Evolutionary conservation across 1,284 basidiomycete genomes (phyloP), one percentile per base, ranked within the genome.

Genomic region (Ceratobasidium sp.): DNA sequence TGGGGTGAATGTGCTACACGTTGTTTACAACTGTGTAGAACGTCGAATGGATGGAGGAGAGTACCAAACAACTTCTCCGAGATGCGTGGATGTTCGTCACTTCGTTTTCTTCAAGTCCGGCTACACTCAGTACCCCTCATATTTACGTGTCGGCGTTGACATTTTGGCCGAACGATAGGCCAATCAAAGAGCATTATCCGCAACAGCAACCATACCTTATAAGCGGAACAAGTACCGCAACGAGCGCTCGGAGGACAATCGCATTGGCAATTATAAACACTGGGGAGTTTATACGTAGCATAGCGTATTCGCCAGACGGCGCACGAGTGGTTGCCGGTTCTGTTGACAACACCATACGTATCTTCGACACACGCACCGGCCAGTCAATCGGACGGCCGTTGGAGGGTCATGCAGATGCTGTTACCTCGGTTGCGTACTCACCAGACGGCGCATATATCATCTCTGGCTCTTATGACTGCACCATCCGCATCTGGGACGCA

Each of bases 41-140:
- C 14, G n/a, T n/a, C 8, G 46, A n/a, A 14, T 14, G 5, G 4
- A 6, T 20, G n/a, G 30, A 35, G 2, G 35, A 35, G 5, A 12
- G n/a, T 12, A 65, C 23, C 5, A 5, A 20, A 18, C 1, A 41
- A 20, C 67, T 69, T 2, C 12, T 38, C 2, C 46, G 33, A n/a
- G 67, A 69, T 69, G 67, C 48, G 35, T 54, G 48, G 48, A 23
- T n/a, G 33, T 48, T 69, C 67, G 23, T 55, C 10, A 55, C 12
- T n/a, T 4, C 8, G 16, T 30, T 30, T 30, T 30, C 48, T 3
- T 54, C 48, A 3, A 55, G 46, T 20, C 50, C 6, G 10, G 33
- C 27, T 7, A 14, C 5, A 4, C 12, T 35, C 10, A 69, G 67
- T 23, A 69, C 67, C n/a, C 67, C 67, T 6, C 67, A 69, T 27